Evolutionary conservation across 2,329 filamentous ascomycete species (phyloP).

Genomic region (Thyridium curvatum): DNA sequence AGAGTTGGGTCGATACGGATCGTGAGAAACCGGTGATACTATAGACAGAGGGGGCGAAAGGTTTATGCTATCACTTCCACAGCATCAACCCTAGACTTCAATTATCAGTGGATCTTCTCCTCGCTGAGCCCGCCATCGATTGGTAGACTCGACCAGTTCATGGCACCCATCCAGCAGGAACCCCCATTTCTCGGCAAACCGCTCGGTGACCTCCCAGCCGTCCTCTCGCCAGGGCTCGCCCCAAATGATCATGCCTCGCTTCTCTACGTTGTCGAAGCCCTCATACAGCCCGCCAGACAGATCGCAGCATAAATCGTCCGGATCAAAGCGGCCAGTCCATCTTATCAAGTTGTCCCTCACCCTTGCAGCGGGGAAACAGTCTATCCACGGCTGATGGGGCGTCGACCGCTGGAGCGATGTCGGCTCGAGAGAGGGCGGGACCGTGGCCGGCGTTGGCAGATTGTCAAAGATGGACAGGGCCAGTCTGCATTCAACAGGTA

Average conservation of each 20-base stretch:
- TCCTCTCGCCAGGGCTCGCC: constrained; percentile 27
- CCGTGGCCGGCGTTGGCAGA: constrained; percentile 3
- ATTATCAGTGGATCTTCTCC: constrained; percentile 15
- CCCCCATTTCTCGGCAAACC: constrained; percentile 29
- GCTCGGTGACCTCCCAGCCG: constrained; percentile 34
- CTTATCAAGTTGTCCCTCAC: constrained; percentile 22
- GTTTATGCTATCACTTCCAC: no score
- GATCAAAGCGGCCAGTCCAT: constrained; percentile 11
- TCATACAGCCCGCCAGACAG: constrained; percentile 19
- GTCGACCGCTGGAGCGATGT: constrained; percentile 17
- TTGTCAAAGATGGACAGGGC: no score
- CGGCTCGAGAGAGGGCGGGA: constrained; percentile 14
- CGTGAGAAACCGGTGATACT: no score
- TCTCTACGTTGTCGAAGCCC: constrained; percentile 16
- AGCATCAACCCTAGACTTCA: neutral
- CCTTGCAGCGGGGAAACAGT: constrained; percentile 14
- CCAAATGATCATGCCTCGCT: constrained; percentile 28
- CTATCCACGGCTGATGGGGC: constrained; percentile 20
- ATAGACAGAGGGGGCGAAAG: no score
- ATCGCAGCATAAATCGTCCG: constrained; percentile 21
- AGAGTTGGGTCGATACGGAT: constrained; percentile 23
- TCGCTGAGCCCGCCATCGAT: constrained; percentile 26
- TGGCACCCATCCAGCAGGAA: constrained; percentile 30
- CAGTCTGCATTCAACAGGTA: no score
- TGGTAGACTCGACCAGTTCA: constrained; percentile 27